Evolutionary conservation across 306 rosid species (phyloP).

Genomic region (Sicyos baderoa): DNA sequence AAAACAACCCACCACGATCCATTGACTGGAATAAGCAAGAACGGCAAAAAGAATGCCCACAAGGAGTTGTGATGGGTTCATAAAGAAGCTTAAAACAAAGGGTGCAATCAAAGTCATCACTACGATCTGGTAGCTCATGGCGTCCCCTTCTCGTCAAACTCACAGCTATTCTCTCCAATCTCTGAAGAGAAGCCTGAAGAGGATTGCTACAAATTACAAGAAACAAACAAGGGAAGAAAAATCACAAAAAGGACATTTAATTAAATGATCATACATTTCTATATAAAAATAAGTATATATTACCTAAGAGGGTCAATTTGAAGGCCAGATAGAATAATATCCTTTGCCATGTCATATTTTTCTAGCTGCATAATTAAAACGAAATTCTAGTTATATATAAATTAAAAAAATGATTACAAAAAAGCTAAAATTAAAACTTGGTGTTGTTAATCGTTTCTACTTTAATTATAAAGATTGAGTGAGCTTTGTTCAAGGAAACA

Average conservation of each 20-base stretch:
- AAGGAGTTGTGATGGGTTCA: constrained; percentile 90
- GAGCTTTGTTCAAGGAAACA: neutral
- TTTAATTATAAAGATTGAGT: neutral
- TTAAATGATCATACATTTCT: constrained; percentile 3
- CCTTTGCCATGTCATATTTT: constrained; percentile 73
- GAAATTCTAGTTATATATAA: constrained; percentile 3
- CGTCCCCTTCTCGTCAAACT: constrained; percentile 29
- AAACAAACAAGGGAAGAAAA: constrained; percentile 25
- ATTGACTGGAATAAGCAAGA: constrained; percentile 85
- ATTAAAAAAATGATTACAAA: neutral
- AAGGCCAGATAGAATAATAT: constrained; percentile 82
- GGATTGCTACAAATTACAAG: constrained; percentile 49
- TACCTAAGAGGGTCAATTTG: constrained; percentile 83
- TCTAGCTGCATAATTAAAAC: constrained; percentile 58
- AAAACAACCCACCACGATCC: constrained; percentile 66
- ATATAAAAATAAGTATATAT: constrained; percentile 18
- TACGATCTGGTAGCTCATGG: constrained; percentile 55
- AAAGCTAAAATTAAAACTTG: neutral
- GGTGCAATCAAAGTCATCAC: constrained; percentile 86
- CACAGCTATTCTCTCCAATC: constrained; percentile 46
- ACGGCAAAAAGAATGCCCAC: constrained; percentile 97
- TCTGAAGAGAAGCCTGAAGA: constrained; percentile 59
- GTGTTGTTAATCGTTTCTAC: neutral
- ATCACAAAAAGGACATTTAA: constrained; percentile 20
- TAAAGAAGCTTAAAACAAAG: constrained; percentile 77